Base-by-base conservation (phyloP, 2,329 filamentous ascomycete genomes). In the Emericellopsis atlantica region DNA sequence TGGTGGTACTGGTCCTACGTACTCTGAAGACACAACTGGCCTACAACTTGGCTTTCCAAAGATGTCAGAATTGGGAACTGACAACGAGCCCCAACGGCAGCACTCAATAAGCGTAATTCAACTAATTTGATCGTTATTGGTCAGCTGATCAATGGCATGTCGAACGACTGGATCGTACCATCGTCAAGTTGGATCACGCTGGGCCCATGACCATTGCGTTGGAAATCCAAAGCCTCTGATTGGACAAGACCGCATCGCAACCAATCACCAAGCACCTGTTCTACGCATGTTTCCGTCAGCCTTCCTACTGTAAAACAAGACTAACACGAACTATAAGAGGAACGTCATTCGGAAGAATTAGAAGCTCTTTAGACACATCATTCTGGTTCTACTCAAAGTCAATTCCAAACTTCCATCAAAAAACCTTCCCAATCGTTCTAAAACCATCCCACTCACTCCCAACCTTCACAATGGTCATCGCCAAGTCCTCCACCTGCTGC, bases 401-500 rank as follows among this genome's bases (percentile, higher is more conserved):
- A 10, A 38, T 24, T 9, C 26, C 21, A 18, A 6, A 32, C 35
- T 14, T 8, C 4, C 36, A 32, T 38, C 22, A 33, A 18, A 22
- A 9, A 36, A 8, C 33, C 32, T 31, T 15, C 16, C 12, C 29
- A 21, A 23, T 18, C 37, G 6, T 4, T 14, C 23, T 12, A 18
- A 6, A 3, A 32, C 35, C 35, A 15, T 12, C 5, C 34, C 24
- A 37, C 34, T 32, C n/a, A 9, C 26, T 12, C 26, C 11, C 34
- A 40, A 47, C 34, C 41, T 18, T 38, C 50, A 58, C 39, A 50
- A 63, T 62, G 57, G 52, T 55, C 26, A 46, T 51, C 51, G 46
- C 54, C 52, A 62, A 61, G 51, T 51, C 62, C 32, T 62, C 68
- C 42, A 76, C 69, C 49, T 77, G 73, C 70, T 76, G 73, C 60